These are phyloP conservation scores for Thielaviopsis populi DNA, from an alignment of 2,329 filamentous ascomycete species.

Conservation along the genomic window DNA sequence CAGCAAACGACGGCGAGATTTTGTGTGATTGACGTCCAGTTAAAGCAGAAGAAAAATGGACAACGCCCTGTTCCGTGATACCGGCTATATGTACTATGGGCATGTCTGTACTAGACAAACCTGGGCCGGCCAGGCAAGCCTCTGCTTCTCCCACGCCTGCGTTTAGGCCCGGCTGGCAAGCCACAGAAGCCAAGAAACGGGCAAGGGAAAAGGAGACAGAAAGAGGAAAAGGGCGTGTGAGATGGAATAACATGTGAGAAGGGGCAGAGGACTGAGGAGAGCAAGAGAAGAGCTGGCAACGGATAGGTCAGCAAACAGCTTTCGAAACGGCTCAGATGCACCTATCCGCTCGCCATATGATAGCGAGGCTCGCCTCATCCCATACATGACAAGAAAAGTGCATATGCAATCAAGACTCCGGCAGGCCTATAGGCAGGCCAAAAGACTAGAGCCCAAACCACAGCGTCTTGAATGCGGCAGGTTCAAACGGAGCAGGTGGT, in stretches of 20 bases:
- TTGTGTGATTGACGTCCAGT: neutral
- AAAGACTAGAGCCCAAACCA: neutral
- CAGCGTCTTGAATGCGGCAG: neutral
- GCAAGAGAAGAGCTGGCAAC: neutral
- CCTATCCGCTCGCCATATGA: neutral
- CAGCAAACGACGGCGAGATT: neutral
- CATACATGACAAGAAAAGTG: neutral
- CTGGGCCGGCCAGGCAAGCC: neutral
- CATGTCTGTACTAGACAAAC: neutral
- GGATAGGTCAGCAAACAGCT: conserved; percentile 1
- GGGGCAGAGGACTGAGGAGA: neutral
- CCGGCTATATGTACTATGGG: neutral
- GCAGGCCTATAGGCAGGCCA: neutral
- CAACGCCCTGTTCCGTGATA: neutral
- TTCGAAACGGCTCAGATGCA: neutral
- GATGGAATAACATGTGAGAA: neutral
- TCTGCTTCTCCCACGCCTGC: neutral
- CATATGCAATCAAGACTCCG: neutral
- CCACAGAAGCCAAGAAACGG: neutral
- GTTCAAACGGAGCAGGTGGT: neutral
- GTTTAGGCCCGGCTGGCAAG: neutral
- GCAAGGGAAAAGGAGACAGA: neutral
- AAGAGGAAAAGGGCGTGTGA: neutral
- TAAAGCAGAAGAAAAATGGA: neutral
- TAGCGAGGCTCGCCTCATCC: neutral